Evolutionary conservation across 257 asterid genomes (phyloP), one percentile per base, ranked within the genome.

Genomic region (Asclepias syriaca): DNA sequence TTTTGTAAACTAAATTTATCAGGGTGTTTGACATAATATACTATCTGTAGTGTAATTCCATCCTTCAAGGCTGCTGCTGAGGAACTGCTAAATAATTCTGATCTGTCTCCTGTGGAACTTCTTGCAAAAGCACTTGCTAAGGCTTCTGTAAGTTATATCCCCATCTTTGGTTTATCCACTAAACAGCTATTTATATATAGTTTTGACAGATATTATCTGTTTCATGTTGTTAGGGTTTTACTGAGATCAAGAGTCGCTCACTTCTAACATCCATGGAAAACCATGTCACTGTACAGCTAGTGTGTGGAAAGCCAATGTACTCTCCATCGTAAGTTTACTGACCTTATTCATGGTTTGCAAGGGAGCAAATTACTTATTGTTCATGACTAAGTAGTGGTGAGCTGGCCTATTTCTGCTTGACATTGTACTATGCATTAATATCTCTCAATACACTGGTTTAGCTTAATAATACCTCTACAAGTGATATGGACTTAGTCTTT

Each of bases 101-200:
- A 79, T 73, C 77, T 92, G 73, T 79, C 96, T 37, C 89, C 98
- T n/a, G 67, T 85, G 24, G 98, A 92, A 57, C 81, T 92, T 60
- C 97, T 95, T 51, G 95, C 98, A 4, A 95, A 95, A 83, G 99
- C 99, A 71, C 88, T 95, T 72, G 99, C 99, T 37, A 92, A 84
- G 73, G 94, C 99, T 81, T 90, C 94, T 79, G 99, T 94, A 84
- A 77, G 99, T 81, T 72, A 9, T 56, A 60, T 34, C 29, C 53
- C 43, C 5, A 27, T 32, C 34, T 39, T 24, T 24, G 7, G 48
- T 43, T 43, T 64, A 39, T 43, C 32, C 22, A 68, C 43, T 60
- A 37, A 11, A 34, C 39, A 34, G 39, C 3, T 34, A 61, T 6
- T 50, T 21, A 68, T 53, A 37, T 67, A 39, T 73, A 49, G 53